Conservation (phyloP, 2,329 filamentous ascomycete genomes). For the Pyrenophora seminiperda region DNA sequence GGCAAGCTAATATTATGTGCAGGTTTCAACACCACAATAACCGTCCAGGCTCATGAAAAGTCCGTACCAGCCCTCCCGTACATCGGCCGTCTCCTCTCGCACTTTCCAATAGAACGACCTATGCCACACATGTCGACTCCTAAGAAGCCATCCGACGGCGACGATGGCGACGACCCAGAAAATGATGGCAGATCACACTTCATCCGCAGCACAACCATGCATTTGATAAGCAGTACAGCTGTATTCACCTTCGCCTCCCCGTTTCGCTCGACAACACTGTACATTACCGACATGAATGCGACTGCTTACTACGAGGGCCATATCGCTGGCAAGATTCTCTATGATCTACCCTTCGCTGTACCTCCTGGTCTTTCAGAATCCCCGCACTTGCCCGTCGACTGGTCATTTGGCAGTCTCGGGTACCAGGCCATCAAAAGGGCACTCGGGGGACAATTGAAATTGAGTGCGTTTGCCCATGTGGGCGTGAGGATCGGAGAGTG, state of each 20-base stretch:
- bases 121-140: conserved; percentile 67
- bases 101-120: conserved; percentile 71
- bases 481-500: conserved; percentile 76
- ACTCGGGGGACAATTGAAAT: conserved; percentile 75
- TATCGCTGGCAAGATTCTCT: conserved; percentile 76
- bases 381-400: conserved; percentile 80
- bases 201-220: conserved; percentile 82
- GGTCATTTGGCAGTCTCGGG: conserved; percentile 76
- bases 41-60: conserved; percentile 69
- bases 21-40: conserved; percentile 81
- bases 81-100: conserved; percentile 74
- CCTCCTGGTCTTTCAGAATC: conserved; percentile 74
- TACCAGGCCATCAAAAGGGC: conserved; percentile 82
- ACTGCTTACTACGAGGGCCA: conserved; percentile 85
- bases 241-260: conserved; percentile 84
- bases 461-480: conserved; percentile 79
- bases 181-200: conserved; percentile 65
- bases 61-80: conserved; percentile 76
- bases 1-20: conserved; percentile 9
- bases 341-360: conserved; percentile 74
- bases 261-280: conserved; percentile 71
- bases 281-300: conserved; percentile 79
- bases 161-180: conserved; percentile 36
- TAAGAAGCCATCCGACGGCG: conserved; percentile 55
- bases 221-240: conserved; percentile 84